These are phyloP conservation scores for Eucalyptus curtisii DNA, from an alignment of 345 rosid species.

Conservation along the genomic window DNA sequence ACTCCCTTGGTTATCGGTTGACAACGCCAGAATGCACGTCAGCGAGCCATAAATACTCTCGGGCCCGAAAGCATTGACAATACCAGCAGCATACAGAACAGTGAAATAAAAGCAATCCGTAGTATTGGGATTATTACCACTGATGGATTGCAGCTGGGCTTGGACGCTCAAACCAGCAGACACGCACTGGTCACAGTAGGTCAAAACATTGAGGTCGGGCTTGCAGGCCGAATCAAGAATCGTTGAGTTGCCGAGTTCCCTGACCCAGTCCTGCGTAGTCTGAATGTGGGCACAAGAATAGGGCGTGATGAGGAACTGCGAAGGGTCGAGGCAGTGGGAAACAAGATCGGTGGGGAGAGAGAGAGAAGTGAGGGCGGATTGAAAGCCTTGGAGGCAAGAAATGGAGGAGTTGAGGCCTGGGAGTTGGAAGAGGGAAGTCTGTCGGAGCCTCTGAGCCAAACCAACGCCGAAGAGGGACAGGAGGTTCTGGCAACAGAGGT, in stretches of 20 bases:
- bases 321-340: slow-evolving; percentile 43
- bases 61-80: slow-evolving; percentile 66
- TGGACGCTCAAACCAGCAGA: slow-evolving; percentile 47
- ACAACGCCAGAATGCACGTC: slow-evolving; percentile 39
- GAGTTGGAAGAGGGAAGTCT: slow-evolving; percentile 49
- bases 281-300: slow-evolving; percentile 39
- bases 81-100: slow-evolving; percentile 72
- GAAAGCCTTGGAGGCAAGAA: slow-evolving; percentile 53
- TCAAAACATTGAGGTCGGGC: slow-evolving; percentile 43
- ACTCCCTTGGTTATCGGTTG: slow-evolving; percentile 11
- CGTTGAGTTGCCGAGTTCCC: slow-evolving; percentile 33
- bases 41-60: slow-evolving; percentile 40
- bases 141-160: slow-evolving; percentile 10
- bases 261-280: slow-evolving; percentile 46
- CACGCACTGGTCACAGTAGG: slow-evolving; percentile 51
- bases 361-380: slow-evolving; percentile 33
- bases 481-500: slow-evolving; percentile 38
- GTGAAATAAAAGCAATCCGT: slow-evolving; percentile 41
- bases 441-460: slow-evolving; percentile 44
- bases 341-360: slow-evolving; percentile 33
- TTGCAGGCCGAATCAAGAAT: slow-evolving; percentile 47
- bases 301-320: slow-evolving; percentile 28
- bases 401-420: slow-evolving; percentile 37
- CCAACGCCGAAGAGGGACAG: slow-evolving; percentile 48
- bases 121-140: slow-evolving; percentile 38